Conservation (phyloP, 2,329 filamentous ascomycete species). For the Cladophialophora exuberans region DNA sequence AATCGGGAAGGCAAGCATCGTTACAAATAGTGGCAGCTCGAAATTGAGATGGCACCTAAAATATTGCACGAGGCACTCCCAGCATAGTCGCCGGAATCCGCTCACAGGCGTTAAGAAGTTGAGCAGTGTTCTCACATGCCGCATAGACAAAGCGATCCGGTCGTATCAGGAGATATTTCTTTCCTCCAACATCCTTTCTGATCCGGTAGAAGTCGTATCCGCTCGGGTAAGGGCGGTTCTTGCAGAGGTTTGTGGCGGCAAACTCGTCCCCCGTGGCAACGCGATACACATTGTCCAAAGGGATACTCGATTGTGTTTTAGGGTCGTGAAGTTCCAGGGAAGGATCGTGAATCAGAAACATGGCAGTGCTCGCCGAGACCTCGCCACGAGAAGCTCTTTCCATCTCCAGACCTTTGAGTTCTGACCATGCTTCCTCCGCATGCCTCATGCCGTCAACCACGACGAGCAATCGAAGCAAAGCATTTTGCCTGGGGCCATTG, state of each 20-base stretch:
- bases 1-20: too few species aligned
- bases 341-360: slow-evolving; percentile 14
- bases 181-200: slow-evolving; percentile 26
- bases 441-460: slow-evolving; percentile 15
- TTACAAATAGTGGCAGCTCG: background rate
- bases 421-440: slow-evolving; percentile 35
- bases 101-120: slow-evolving; percentile 28
- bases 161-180: slow-evolving; percentile 38
- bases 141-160: slow-evolving; percentile 41
- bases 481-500: slow-evolving; percentile 1
- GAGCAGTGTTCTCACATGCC: slow-evolving; percentile 31
- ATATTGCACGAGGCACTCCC: background rate
- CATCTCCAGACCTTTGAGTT: slow-evolving; percentile 33
- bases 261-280: slow-evolving; percentile 38
- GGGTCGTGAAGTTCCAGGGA: background rate
- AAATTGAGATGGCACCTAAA: background rate
- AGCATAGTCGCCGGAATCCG: slow-evolving; percentile 7
- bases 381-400: slow-evolving; percentile 10
- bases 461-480: slow-evolving; percentile 18
- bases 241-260: slow-evolving; percentile 33
- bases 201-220: slow-evolving; percentile 36
- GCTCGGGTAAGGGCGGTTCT: slow-evolving; percentile 35
- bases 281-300: slow-evolving; percentile 21
- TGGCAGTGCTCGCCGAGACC: slow-evolving; percentile 21
- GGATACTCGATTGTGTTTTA: background rate